Percentiles rank a stretch among this genome's conserved stretches.
These are phyloP conservation scores for Penicillium ucsense DNA, from an alignment of 495 filamentous ascomycete species.

Conservation along the genomic window DNA sequence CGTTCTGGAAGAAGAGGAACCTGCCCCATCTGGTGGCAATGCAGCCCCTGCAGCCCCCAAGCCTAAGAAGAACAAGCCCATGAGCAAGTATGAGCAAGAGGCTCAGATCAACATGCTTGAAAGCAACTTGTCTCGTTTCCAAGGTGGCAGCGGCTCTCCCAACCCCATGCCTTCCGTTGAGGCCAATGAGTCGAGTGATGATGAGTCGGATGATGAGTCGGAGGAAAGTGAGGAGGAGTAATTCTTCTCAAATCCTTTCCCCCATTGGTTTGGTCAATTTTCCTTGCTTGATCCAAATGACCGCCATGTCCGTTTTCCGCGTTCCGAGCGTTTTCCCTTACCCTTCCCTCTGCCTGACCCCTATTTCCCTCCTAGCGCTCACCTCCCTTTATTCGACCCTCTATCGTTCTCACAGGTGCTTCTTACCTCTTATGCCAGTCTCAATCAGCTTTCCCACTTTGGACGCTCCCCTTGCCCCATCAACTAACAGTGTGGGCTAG, in stretches of 20 bases:
- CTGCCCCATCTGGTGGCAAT: constrained; percentile 35
- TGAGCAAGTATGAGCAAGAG: constrained; percentile 92
- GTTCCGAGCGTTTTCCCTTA: constrained; percentile 17
- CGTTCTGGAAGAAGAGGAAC: constrained; percentile 38
- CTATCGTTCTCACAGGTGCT: not conserved
- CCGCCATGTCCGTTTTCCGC: constrained; percentile 13
- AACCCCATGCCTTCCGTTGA: constrained; percentile 37
- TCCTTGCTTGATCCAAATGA: not conserved
- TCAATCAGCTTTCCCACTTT: too few species aligned
- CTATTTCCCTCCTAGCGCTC: not conserved
- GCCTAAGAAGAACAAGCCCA: constrained; percentile 97
- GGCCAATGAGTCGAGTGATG: constrained; percentile 40
- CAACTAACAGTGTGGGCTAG: too few species aligned
- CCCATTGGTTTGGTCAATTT: not conserved
- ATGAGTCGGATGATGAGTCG: constrained; percentile 40
- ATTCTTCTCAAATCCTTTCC: constrained; percentile 1
- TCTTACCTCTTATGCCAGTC: not conserved
- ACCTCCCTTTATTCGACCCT: not conserved
- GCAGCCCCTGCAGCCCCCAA: constrained; percentile 48
- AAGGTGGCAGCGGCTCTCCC: constrained; percentile 30
- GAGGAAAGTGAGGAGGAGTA: constrained; percentile 50
- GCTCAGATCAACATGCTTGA: constrained; percentile 72
- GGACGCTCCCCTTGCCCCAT: too few species aligned
- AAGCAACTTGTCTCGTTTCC: constrained; percentile 42
- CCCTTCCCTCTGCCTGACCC: not conserved